Evolutionary conservation across 305 asterid genomes (phyloP).

Genomic region (Caryopteris hybrid): DNA sequence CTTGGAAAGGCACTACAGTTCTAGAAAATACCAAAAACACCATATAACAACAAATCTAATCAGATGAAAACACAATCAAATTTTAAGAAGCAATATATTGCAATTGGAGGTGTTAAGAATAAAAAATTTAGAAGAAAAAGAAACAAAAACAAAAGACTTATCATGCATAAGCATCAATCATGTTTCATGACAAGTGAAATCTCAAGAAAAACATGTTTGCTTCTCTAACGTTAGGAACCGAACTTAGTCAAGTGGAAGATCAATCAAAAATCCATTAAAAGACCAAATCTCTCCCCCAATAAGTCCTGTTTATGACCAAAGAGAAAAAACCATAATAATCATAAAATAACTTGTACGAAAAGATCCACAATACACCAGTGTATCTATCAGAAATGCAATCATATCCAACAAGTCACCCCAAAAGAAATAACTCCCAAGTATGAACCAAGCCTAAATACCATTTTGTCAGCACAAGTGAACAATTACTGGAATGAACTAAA

Average conservation of each 20-base stretch:
- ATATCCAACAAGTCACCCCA: neutral
- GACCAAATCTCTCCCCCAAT: neutral
- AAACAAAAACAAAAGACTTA: neutral
- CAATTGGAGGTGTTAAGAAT: neutral
- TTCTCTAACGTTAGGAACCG: no score
- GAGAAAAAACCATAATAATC: neutral
- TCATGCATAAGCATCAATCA: slow-evolving; percentile 15
- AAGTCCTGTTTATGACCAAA: neutral
- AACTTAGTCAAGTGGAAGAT: no score
- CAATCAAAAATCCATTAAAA: neutral
- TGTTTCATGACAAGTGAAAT: neutral
- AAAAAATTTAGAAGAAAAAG: neutral
- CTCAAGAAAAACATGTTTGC: neutral
- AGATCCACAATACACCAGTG: slow-evolving; percentile 3
- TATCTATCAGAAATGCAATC: neutral
- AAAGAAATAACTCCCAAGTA: neutral
- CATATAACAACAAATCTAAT: neutral
- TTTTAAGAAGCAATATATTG: neutral
- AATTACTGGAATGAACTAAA: neutral
- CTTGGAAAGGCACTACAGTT: neutral
- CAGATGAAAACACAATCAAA: neutral
- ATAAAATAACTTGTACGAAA: neutral
- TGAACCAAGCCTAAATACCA: neutral
- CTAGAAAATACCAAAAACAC: neutral
- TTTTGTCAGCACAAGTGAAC: neutral